These are phyloP conservation scores for Lecanosticta acicola DNA, from an alignment of 2,329 filamentous ascomycete species.

Conservation along the genomic window DNA sequence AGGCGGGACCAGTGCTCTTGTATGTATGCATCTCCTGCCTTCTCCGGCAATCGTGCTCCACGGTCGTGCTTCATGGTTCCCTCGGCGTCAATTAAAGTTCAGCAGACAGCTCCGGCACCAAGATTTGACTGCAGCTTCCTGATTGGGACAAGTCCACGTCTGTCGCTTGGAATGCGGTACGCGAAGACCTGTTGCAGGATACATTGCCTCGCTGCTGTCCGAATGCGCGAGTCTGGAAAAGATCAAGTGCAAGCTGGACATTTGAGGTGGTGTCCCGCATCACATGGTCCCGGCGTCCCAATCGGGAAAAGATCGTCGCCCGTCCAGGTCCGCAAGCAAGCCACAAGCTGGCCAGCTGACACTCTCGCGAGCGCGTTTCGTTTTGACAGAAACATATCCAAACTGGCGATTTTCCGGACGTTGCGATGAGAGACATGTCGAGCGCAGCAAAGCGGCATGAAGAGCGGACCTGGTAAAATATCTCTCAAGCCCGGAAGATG, in stretches of 20 bases:
- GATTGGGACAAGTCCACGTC: background rate
- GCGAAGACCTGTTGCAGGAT: background rate
- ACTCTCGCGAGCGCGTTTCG: no score
- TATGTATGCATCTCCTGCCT: background rate
- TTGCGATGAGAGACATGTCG: no score
- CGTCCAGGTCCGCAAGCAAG: no score
- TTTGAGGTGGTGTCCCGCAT: background rate
- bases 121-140: background rate
- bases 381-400: no score
- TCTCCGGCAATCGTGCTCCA: background rate
- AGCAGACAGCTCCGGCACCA: background rate
- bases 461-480: no score
- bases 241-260: background rate
- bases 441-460: no score
- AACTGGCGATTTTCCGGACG: no score
- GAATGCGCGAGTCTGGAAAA: no score
- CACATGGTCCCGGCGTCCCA: background rate
- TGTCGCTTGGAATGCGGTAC: background rate
- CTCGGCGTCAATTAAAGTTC: background rate
- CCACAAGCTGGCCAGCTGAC: background rate
- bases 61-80: background rate
- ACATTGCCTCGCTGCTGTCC: background rate
- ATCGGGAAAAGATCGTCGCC: no score
- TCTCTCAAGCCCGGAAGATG: no score
- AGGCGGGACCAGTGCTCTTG: background rate